These are phyloP conservation scores for Skeletonema menzelii DNA, from an alignment of 108 stramenopile genomes.

Conservation along the genomic window DNA sequence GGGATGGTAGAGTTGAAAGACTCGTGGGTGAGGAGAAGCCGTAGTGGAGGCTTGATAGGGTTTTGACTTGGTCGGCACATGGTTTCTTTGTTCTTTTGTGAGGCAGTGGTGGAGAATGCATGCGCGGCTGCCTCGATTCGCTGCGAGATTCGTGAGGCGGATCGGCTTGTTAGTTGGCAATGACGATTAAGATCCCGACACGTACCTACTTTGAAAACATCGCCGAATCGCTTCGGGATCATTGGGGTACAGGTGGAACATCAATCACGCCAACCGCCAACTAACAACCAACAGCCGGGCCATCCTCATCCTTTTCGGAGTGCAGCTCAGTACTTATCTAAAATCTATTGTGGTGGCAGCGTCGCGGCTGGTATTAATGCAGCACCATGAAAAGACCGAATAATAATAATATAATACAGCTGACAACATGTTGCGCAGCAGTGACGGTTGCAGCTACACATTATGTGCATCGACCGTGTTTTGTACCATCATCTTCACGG, in stretches of 20 bases:
- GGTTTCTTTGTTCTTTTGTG: conserved; percentile 1
- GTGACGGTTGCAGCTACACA: neutral
- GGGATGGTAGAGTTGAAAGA: conserved; percentile 18
- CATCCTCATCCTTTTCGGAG: no score
- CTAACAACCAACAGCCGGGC: no score
- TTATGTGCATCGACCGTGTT: neutral
- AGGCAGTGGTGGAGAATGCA: neutral
- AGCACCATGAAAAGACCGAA: neutral
- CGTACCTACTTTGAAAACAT: neutral
- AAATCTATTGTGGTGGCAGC: no score
- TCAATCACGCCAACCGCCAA: no score
- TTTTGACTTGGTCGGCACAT: conserved; percentile 29
- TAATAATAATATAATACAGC: neutral
- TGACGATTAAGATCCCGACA: neutral
- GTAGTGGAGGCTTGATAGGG: neutral
- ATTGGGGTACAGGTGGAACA: neutral
- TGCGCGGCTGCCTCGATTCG: neutral
- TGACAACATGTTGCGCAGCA: neutral
- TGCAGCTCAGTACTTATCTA: no score
- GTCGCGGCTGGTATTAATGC: no score
- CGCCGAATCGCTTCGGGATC: neutral
- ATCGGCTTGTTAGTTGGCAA: neutral
- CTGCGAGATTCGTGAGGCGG: no score
- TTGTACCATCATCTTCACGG: neutral
- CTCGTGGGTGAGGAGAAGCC: conserved; percentile 37